Conservation (phyloP, 768 basidiomycete genomes). For the Pleurotus pulmonarius region DNA sequence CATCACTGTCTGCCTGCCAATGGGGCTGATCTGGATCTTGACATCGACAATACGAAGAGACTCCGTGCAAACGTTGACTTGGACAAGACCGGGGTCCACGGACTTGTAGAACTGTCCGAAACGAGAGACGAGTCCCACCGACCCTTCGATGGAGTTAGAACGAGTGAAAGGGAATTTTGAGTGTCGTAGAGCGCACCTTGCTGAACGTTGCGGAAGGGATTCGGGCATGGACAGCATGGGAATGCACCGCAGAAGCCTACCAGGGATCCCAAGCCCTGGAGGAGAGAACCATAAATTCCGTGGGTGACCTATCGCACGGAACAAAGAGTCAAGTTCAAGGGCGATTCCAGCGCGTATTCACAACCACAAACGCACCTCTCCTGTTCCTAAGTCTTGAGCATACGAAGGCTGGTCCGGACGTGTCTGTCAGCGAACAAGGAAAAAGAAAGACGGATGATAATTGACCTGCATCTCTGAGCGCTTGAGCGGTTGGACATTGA, state of each 20-base stretch:
- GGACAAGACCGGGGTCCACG: slow-evolving; percentile 87
- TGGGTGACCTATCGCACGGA: slow-evolving; percentile 56
- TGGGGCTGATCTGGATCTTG: slow-evolving; percentile 91
- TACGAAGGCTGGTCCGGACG: slow-evolving; percentile 68
- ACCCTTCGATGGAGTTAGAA: slow-evolving; percentile 43
- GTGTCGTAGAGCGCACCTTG: slow-evolving; percentile 51
- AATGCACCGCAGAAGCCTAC: slow-evolving; percentile 72
- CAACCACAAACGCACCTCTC: slow-evolving; percentile 34
- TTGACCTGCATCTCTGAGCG: slow-evolving; percentile 83
- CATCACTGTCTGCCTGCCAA: slow-evolving; percentile 88
- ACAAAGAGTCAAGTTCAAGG: background rate
- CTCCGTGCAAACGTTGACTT: slow-evolving; percentile 95
- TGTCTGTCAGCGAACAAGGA: slow-evolving; percentile 1
- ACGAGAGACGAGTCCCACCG: slow-evolving; percentile 86
- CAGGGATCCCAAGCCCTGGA: slow-evolving; percentile 64
- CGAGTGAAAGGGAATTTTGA: slow-evolving; percentile 1
- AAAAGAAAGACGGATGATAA: background rate
- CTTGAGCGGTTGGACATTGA: slow-evolving; percentile 82
- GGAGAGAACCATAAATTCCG: slow-evolving; percentile 80
- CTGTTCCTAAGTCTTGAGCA: slow-evolving; percentile 80
- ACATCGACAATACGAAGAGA: slow-evolving; percentile 84
- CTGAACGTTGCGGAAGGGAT: slow-evolving; percentile 81
- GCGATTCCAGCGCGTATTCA: background rate
- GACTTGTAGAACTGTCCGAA: slow-evolving; percentile 97
- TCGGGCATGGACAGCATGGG: slow-evolving; percentile 82